phyloP scores from a whole-genome alignment of 331 rosid genomes.

The Quercus phellos region DNA sequence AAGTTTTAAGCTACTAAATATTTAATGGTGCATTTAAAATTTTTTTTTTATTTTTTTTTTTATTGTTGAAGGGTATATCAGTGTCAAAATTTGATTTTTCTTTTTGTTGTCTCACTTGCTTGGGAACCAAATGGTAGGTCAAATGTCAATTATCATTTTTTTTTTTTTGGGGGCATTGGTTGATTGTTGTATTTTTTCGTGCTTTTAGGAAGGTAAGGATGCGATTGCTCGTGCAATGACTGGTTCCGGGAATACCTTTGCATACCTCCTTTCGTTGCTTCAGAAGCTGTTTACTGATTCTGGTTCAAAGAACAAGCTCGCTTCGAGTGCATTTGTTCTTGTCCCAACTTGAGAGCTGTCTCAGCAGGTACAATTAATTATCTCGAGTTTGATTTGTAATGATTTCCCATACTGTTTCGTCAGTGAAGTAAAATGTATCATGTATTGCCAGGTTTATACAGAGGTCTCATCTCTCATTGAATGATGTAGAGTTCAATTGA shows the following conservation, averaged over 20 bases:
- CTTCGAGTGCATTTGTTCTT: slow-evolving; percentile 73
- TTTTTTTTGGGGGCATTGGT: neutral
- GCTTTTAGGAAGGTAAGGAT: slow-evolving; percentile 77
- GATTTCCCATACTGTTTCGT: neutral
- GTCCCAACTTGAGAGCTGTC: slow-evolving; percentile 78
- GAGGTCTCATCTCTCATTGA: slow-evolving; percentile 66
- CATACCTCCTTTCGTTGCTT: slow-evolving; percentile 81
- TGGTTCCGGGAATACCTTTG: slow-evolving; percentile 92
- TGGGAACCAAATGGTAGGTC: neutral
- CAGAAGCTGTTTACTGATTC: slow-evolving; percentile 61
- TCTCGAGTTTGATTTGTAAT: neutral
- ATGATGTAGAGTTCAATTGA: slow-evolving; percentile 66
- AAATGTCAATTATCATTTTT: too few species aligned
- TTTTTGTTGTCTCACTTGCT: neutral
- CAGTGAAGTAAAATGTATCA: neutral
- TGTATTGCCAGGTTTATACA: slow-evolving; percentile 44
- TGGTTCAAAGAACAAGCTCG: slow-evolving; percentile 50
- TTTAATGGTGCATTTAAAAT: neutral
- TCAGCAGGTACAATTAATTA: slow-evolving; percentile 54
- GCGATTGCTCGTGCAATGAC: slow-evolving; percentile 93
- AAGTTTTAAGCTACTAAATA: neutral
- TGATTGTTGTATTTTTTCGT: neutral
- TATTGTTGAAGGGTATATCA: neutral
- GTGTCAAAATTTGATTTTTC: neutral
- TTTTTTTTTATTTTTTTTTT: neutral